Conservation (phyloP, 345 rosid species). For the Populus pruinosa region DNA sequence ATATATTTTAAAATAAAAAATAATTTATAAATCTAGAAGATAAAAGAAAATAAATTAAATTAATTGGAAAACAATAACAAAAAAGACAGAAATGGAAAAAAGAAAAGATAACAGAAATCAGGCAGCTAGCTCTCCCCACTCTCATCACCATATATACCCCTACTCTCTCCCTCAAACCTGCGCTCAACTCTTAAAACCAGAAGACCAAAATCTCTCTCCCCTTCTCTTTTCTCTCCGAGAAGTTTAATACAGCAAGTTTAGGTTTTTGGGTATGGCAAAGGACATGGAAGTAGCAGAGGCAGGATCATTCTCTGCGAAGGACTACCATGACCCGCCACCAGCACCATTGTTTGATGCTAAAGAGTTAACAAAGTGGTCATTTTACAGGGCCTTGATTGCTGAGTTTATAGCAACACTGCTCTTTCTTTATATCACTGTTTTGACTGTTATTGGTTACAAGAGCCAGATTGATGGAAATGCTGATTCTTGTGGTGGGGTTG, state of each 20-base stretch:
- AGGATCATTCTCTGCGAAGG: slow-evolving; percentile 55
- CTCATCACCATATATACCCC: slow-evolving; percentile 34
- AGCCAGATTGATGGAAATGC: slow-evolving; percentile 37
- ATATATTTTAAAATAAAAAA: too few species aligned
- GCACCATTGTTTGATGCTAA: slow-evolving; percentile 52
- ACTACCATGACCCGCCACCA: slow-evolving; percentile 77
- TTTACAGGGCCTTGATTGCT: slow-evolving; percentile 78
- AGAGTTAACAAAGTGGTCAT: slow-evolving; percentile 71
- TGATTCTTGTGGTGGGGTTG: slow-evolving; percentile 62
- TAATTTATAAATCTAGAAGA: too few species aligned
- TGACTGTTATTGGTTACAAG: slow-evolving; percentile 74
- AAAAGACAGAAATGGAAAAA: not conserved
- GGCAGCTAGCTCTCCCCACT: not conserved
- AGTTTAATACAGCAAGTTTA: not conserved
- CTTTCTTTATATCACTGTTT: slow-evolving; percentile 64
- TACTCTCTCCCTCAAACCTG: too few species aligned
- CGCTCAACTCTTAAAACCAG: not conserved
- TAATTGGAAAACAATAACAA: not conserved
- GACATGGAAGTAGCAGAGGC: slow-evolving; percentile 37
- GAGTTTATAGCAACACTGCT: slow-evolving; percentile 83
- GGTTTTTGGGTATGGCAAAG: slow-evolving; percentile 31
- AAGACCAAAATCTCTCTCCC: not conserved
- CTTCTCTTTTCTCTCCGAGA: not conserved
- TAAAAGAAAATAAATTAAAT: not conserved
- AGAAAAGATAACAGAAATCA: not conserved